Percentiles rank a stretch among this genome's conserved stretches.
These are phyloP conservation scores for Lasiodiplodia gonubiensis DNA, from an alignment of 2,329 filamentous ascomycete species.

Conservation along the genomic window DNA sequence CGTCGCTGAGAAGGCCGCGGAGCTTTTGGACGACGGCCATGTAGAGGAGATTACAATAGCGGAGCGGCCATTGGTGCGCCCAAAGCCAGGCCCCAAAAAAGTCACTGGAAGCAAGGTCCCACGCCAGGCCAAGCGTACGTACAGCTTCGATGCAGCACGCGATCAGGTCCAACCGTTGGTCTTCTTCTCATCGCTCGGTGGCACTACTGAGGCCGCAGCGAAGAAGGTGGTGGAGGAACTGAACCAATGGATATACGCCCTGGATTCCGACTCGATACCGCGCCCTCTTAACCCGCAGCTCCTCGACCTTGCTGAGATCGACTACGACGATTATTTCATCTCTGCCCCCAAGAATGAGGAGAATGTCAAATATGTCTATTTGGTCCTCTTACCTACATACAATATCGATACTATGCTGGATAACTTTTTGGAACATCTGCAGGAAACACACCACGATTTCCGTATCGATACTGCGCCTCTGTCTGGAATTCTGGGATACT, in stretches of 20 bases:
- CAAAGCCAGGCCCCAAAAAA: conserved; percentile 44
- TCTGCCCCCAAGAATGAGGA: conserved; percentile 67
- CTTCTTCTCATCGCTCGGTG: conserved; percentile 90
- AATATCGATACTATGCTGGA: conserved; percentile 93
- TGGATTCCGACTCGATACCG: conserved; percentile 41
- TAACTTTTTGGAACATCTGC: conserved; percentile 82
- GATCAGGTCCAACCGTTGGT: conserved; percentile 72
- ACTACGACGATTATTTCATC: conserved; percentile 93
- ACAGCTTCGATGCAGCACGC: conserved; percentile 38
- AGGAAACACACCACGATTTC: conserved; percentile 96
- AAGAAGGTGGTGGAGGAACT: conserved; percentile 66
- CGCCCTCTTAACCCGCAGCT: conserved; percentile 65
- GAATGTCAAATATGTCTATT: conserved; percentile 73
- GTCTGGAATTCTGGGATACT: conserved; percentile 78
- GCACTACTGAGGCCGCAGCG: conserved; percentile 77
- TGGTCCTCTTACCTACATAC: conserved; percentile 86
- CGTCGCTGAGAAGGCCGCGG: conserved; percentile 24
- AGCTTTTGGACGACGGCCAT: conserved; percentile 36
- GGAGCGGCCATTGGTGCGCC: conserved; percentile 34
- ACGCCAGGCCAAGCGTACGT: conserved; percentile 34
- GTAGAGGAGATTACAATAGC: conserved; percentile 37
- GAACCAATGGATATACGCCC: conserved; percentile 46
- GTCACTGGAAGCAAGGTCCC: conserved; percentile 43
- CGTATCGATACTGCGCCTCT: conserved; percentile 89
- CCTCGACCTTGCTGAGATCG: conserved; percentile 81